Percentiles rank a stretch among this genome's conserved stretches.
These are phyloP conservation scores for Nepenthes alata DNA, from an alignment of 179 eudicot species.

Conservation along the genomic window DNA sequence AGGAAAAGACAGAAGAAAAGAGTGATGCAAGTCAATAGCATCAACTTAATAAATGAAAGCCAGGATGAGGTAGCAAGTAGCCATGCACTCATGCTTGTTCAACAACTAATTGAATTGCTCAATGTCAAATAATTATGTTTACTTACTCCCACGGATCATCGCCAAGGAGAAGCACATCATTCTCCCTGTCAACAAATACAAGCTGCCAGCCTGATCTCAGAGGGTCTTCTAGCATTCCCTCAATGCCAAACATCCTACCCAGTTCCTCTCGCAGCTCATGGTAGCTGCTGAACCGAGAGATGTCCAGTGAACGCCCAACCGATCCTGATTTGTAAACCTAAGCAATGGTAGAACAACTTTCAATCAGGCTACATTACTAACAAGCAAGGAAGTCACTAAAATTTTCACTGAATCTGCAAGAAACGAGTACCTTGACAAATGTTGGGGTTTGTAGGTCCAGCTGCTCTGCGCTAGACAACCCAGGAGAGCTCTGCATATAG, in stretches of 20 bases:
- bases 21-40: too few species aligned
- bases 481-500: conserved; percentile 68
- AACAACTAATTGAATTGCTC: too few species aligned
- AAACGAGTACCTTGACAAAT: conserved; percentile 69
- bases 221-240: conserved; percentile 91
- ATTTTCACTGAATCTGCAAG: too few species aligned
- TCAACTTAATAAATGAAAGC: too few species aligned
- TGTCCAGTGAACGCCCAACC: conserved; percentile 94
- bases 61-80: too few species aligned
- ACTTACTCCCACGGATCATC: conserved; percentile 99
- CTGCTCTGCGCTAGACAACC: conserved; percentile 69
- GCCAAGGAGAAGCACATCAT: conserved; percentile 72
- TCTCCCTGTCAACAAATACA: conserved; percentile 60
- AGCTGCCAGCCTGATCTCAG: conserved; percentile 75
- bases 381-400: too few species aligned
- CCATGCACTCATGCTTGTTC: too few species aligned
- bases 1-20: too few species aligned
- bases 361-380: not conserved
- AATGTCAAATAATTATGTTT: not conserved
- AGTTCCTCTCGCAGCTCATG: conserved; percentile 82
- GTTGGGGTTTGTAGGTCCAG: conserved; percentile 54
- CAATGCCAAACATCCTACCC: conserved; percentile 92
- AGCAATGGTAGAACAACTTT: conserved; percentile 6
- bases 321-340: conserved; percentile 88
- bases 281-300: conserved; percentile 92